A percentile compares a stretch with the other conserved stretches of the same genome.
phyloP scores from a whole-genome alignment of 2,329 filamentous ascomycete species.

The Pseudogymnoascus destructans region DNA sequence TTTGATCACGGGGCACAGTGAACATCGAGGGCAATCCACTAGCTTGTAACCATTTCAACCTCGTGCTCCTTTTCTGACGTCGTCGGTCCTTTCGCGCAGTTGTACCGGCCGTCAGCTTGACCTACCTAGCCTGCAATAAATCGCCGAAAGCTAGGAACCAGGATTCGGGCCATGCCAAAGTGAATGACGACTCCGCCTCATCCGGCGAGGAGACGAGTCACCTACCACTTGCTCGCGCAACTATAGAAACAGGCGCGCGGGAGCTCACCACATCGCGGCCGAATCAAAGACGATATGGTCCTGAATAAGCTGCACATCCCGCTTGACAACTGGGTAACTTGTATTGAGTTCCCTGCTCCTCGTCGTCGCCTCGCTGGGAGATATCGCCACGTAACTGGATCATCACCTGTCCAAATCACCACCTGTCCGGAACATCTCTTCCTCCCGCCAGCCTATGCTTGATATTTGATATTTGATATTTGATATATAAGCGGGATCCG shows the following conservation, averaged over 20 bases:
- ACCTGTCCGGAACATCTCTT: neutral
- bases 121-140: neutral
- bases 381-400: neutral
- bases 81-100: neutral
- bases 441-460: neutral
- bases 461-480: neutral
- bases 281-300: conserved; percentile 2
- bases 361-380: neutral
- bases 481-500: neutral
- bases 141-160: neutral
- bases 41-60: neutral
- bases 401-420: neutral
- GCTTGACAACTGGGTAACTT: neutral
- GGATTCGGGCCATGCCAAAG: conserved; percentile 1
- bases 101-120: neutral
- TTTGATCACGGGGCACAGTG: neutral
- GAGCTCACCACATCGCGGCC: neutral
- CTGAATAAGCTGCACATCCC: neutral
- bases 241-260: neutral
- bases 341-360: neutral
- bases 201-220: conserved; percentile 2
- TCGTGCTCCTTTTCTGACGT: neutral
- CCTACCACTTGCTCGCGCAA: neutral
- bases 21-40: neutral
- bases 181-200: conserved; percentile 7